Conservation (phyloP, 2,329 filamentous ascomycete genomes). For the Bipolaris cookei region DNA sequence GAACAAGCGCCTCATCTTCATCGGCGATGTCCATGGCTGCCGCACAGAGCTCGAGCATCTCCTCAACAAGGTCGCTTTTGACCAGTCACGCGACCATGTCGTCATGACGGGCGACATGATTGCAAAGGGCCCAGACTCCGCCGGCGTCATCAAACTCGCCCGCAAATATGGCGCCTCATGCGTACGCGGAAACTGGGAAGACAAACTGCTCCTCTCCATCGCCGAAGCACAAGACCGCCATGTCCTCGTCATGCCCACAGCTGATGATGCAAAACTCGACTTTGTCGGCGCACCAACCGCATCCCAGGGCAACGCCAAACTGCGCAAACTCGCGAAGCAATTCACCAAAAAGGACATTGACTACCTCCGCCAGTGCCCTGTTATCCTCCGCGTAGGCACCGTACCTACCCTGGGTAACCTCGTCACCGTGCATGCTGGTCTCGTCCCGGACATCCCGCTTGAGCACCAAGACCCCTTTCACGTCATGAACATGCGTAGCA, state of each 20-base stretch:
- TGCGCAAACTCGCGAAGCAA: conserved; percentile 63
- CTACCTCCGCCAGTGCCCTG: conserved; percentile 74
- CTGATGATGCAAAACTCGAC: conserved; percentile 42
- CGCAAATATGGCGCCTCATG: conserved; percentile 76
- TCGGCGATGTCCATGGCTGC: conserved; percentile 95
- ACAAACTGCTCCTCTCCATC: conserved; percentile 75
- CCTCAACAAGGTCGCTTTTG: conserved; percentile 70
- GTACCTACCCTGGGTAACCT: conserved; percentile 68
- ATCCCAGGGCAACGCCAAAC: conserved; percentile 46
- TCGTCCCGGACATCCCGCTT: conserved; percentile 76
- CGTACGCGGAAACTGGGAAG: conserved; percentile 93
- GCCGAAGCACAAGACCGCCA: conserved; percentile 46
- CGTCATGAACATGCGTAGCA: conserved; percentile 90
- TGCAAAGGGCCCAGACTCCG: conserved; percentile 80
- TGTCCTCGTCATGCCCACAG: conserved; percentile 25
- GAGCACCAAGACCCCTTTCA: conserved; percentile 76
- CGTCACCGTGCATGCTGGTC: conserved; percentile 81
- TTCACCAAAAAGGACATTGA: conserved; percentile 65
- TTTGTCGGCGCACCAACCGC: conserved; percentile 40
- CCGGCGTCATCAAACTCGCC: conserved; percentile 76
- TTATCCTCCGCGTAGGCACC: conserved; percentile 76
- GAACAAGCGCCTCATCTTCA: conserved; percentile 71
- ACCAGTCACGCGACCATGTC: conserved; percentile 60
- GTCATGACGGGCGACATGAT: conserved; percentile 57
- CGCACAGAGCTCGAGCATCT: conserved; percentile 65